Conservation (phyloP, 768 basidiomycete genomes). For the Kondoa subrosea region DNA sequence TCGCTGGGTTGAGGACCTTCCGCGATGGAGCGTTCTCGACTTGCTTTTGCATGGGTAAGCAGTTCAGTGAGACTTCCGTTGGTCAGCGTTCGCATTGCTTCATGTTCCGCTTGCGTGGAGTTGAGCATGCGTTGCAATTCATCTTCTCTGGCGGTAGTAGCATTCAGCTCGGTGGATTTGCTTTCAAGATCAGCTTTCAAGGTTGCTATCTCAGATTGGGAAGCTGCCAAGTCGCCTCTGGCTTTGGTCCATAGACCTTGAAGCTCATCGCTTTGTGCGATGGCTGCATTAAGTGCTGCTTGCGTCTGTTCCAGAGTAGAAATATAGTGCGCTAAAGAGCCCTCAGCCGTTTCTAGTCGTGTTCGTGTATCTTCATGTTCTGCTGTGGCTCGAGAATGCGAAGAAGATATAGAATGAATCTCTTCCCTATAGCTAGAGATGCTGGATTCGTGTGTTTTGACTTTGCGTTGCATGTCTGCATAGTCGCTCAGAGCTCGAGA, state of each 20-base stretch:
- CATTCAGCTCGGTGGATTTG: slow-evolving; percentile 7
- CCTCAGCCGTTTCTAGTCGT: slow-evolving; percentile 54
- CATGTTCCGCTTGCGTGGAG: slow-evolving; percentile 19
- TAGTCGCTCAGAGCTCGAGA: slow-evolving; percentile 48
- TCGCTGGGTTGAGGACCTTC: not conserved
- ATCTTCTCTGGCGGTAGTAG: not conserved
- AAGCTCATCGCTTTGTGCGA: slow-evolving; percentile 59
- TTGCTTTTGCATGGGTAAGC: slow-evolving; percentile 9
- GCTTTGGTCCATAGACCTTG: slow-evolving; percentile 56
- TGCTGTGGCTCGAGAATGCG: slow-evolving; percentile 59
- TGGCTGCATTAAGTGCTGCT: slow-evolving; percentile 54
- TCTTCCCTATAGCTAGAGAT: slow-evolving; percentile 62
- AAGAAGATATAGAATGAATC: slow-evolving; percentile 53
- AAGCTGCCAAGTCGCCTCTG: slow-evolving; percentile 47
- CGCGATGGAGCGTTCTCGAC: not conserved
- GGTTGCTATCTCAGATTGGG: slow-evolving; percentile 12
- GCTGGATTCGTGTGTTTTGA: slow-evolving; percentile 45
- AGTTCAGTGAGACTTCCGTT: slow-evolving; percentile 21
- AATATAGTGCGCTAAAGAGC: slow-evolving; percentile 65
- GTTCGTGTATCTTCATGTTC: slow-evolving; percentile 49
- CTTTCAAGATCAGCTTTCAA: slow-evolving; percentile 21
- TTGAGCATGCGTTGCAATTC: slow-evolving; percentile 23
- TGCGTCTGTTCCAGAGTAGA: slow-evolving; percentile 74
- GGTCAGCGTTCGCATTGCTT: slow-evolving; percentile 20
- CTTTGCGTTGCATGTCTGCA: slow-evolving; percentile 50